phyloP scores from a whole-genome alignment of 495 filamentous ascomycete genomes.

The Aspergillus homomorphus region DNA sequence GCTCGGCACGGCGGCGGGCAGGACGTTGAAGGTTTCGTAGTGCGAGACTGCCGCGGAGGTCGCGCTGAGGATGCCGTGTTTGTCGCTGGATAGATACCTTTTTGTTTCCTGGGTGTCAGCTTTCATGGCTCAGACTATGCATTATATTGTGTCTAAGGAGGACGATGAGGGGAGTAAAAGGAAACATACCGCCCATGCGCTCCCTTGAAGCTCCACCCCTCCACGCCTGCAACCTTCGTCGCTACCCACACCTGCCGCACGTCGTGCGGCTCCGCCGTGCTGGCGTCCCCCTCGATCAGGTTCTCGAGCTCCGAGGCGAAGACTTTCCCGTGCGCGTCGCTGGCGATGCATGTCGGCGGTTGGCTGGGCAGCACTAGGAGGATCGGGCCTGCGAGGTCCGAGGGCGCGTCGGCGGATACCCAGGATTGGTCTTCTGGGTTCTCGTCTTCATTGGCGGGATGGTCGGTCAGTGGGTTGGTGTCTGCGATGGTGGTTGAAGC shows the following conservation, averaged over 20 bases:
- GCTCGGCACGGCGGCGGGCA: constrained; percentile 60
- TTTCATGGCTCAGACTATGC: too few relatives aligned
- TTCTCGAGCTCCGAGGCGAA: constrained; percentile 80
- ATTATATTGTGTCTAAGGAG: too few relatives aligned
- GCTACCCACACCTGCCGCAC: constrained; percentile 95
- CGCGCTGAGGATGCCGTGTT: constrained; percentile 73
- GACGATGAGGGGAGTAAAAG: too few relatives aligned
- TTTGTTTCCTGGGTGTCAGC: too few relatives aligned
- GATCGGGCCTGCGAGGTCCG: not conserved
- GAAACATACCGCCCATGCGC: constrained; percentile 72
- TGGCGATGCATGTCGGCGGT: constrained; percentile 68
- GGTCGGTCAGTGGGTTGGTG: constrained; percentile 26
- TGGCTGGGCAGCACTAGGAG: constrained; percentile 43
- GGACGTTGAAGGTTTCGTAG: constrained; percentile 77
- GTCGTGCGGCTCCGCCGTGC: constrained; percentile 87
- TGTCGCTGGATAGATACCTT: constrained; percentile 78
- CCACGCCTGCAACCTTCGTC: constrained; percentile 77
- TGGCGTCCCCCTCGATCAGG: constrained; percentile 71
- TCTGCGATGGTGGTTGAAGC: constrained; percentile 41
- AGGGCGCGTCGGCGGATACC: constrained; percentile 71
- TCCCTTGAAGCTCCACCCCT: constrained; percentile 78
- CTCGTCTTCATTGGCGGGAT: constrained; percentile 28
- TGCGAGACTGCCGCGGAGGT: constrained; percentile 74
- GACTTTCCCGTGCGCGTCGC: constrained; percentile 79
- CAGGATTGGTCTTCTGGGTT: constrained; percentile 73